Base-by-base conservation (phyloP, 352 stramenopile genomes). In the Globisporangium canariense region DNA sequence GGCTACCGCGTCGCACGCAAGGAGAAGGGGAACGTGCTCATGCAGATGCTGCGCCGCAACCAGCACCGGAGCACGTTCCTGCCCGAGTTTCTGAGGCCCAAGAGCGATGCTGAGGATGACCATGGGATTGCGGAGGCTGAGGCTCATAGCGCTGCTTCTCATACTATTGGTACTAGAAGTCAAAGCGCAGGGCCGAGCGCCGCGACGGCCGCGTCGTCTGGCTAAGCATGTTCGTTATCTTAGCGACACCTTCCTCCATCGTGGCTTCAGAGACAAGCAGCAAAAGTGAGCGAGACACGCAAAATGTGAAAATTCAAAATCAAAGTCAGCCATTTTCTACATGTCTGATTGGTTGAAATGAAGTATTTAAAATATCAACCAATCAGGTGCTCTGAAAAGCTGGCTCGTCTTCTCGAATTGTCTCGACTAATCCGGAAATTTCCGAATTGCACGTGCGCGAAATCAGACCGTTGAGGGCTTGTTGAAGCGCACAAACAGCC, bases 31-130 rank as follows among this genome's bases (percentile, higher is more conserved):
- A 90, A 90, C 46, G 66, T 88, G 55, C 74, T 90, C 22, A 73
- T 79, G 50, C 75, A 75, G 20, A 87, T 90, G 78, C 66, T 90
- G 54, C 66, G 70, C 20, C 77, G 73, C 58, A 68, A 68, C 30
- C 28, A 63, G n/a, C 50, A 51, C n/a, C 18, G 22, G 5, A 57
- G 63, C n/a, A 59, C 58, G 38, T 68, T 50, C 46, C 47, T 68
- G 3, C 49, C 56, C 7, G 59, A 62, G 43, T 67, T 67, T 34
- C 25, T 62, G 20, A 54, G 53, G 2, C 20, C 53, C 18, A 45
- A 40, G 14, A 51, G 22, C 56, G 56, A 54, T 20, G 30, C 45
- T 3, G 18, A 18, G 2, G 53, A 56, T 34, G 36, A 47, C 11
- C 28, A 54, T n/a, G 30, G 34, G 8, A 34, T 20, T 1, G 16